Base-by-base conservation (phyloP, 2,329 filamentous ascomycete species). In the Diplodia mutila region DNA sequence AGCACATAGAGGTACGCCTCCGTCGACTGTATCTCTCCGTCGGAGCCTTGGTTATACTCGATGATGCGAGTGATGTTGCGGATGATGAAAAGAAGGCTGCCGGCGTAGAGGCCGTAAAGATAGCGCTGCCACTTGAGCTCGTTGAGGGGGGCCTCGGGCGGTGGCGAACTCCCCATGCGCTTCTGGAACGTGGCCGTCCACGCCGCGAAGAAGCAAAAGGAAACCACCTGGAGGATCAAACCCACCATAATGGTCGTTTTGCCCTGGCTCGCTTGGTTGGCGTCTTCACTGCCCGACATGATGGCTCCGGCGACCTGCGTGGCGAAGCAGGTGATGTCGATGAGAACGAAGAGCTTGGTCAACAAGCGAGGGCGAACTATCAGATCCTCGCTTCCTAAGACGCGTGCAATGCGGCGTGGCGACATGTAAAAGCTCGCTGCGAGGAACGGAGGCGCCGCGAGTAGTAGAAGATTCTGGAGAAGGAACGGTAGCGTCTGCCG, bases 381-480 rank as follows among this genome's bases (percentile, higher is more conserved):
- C 8, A 49, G 46, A 9, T 49, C 18, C 4, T 49, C 46, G 46
- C 21, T n/a, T 8, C 46, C 46, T 4, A 79, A 69, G 37, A 73
- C 68, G 21, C 73, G 70, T 34, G 82, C 78, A 61, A 82, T 72
- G 1, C 80, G 79, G 8, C 78, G 79, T 2, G 82, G 73, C 16
- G 74, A 71, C 80, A 82, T 83, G 71, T 83, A 82, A 48, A 82
- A 76, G 0, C 75, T 75, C 9, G 81, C 83, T 21, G 83, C 81
- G 72, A 82, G 81, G n/a, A 84, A 77, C 1, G 81, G 79, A 7
- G 82, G 82, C 1, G 78, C 80, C 32, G 83, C 75, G 2, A 84
- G 80, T 51, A 83, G 74, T 29, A 84, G 75, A 59, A 83, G 71
- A 51, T 75, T 75, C 68, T 83, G 79, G 37, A 84, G 72, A 49